These are phyloP conservation scores for Cordyceps javanica DNA, from an alignment of 2,329 filamentous ascomycete genomes.

Conservation along the genomic window DNA sequence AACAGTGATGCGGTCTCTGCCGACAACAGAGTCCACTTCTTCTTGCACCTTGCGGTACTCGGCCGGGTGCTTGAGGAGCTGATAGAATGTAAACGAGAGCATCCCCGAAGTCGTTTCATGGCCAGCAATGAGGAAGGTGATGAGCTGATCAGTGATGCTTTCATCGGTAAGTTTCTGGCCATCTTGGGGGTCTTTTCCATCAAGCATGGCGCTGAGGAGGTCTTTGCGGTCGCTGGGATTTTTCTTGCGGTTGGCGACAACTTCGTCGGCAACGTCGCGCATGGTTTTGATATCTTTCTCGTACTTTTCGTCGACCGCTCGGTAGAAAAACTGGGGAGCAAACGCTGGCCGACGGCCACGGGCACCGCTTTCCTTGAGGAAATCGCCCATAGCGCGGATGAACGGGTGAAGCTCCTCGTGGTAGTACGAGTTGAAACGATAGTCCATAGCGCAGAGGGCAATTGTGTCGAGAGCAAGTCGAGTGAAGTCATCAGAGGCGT, in stretches of 20 bases:
- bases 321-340: slow-evolving; percentile 42
- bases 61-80: slow-evolving; percentile 57
- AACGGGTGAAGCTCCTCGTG: slow-evolving; percentile 64
- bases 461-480: slow-evolving; percentile 68
- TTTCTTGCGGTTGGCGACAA: slow-evolving; percentile 52
- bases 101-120: slow-evolving; percentile 67
- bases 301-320: slow-evolving; percentile 43
- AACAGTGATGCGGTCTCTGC: slow-evolving; percentile 48
- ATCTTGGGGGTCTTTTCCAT: slow-evolving; percentile 60
- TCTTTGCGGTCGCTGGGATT: slow-evolving; percentile 56
- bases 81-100: slow-evolving; percentile 59
- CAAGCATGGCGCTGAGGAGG: slow-evolving; percentile 63
- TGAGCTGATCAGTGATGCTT: slow-evolving; percentile 62
- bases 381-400: slow-evolving; percentile 58
- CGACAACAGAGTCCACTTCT: slow-evolving; percentile 62
- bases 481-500: slow-evolving; percentile 61
- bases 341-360: slow-evolving; percentile 43
- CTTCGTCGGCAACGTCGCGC: slow-evolving; percentile 49
- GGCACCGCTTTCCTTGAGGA: slow-evolving; percentile 50
- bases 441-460: slow-evolving; percentile 64
- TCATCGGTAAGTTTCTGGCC: slow-evolving; percentile 57
- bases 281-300: slow-evolving; percentile 48
- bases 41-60: slow-evolving; percentile 55
- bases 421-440: slow-evolving; percentile 71
- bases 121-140: slow-evolving; percentile 65